Percentiles rank a stretch among this genome's conserved stretches.
Conservation (phyloP, 2,329 filamentous ascomycete species). For the Pleochaeta shiraiana region DNA sequence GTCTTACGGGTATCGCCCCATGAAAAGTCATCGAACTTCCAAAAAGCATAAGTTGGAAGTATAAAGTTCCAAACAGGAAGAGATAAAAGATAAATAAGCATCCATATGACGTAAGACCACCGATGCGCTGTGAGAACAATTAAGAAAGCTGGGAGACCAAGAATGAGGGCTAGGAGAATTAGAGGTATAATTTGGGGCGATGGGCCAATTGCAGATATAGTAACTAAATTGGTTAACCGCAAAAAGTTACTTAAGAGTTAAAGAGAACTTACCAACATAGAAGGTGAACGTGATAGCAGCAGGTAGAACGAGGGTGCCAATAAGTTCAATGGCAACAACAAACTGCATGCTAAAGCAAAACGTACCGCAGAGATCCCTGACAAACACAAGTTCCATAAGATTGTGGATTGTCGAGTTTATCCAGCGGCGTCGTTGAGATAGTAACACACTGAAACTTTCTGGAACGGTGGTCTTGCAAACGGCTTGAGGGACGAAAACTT, state of each 20-base stretch:
- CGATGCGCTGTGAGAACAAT: constrained; percentile 89
- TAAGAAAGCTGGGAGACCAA: constrained; percentile 78
- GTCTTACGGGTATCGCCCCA: constrained; percentile 98
- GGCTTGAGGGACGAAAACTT: constrained; percentile 94
- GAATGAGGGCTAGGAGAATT: constrained; percentile 68
- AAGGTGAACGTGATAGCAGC: constrained; percentile 95
- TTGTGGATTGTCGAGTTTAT: constrained; percentile 99
- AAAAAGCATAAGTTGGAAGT: constrained; percentile 83
- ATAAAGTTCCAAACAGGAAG: constrained; percentile 97
- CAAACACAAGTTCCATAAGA: constrained; percentile 88
- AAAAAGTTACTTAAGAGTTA: background rate
- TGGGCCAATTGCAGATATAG: constrained; percentile 60
- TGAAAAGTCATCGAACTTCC: constrained; percentile 99
- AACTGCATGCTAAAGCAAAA: constrained; percentile 99
- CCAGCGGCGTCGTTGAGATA: constrained; percentile 92
- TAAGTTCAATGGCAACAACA: constrained; percentile 82
- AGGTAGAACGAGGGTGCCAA: constrained; percentile 84
- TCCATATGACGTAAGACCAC: constrained; percentile 83
- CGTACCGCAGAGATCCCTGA: constrained; percentile 88
- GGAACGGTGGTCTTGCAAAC: constrained; percentile 98
- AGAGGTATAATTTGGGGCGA: constrained; percentile 77
- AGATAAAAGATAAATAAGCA: constrained; percentile 85
- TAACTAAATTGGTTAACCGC: constrained; percentile 29
- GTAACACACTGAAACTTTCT: constrained; percentile 72
- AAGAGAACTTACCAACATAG: constrained; percentile 56